Evolutionary conservation across 331 rosid genomes (phyloP).

Genomic region (Telfairia occidentalis): DNA sequence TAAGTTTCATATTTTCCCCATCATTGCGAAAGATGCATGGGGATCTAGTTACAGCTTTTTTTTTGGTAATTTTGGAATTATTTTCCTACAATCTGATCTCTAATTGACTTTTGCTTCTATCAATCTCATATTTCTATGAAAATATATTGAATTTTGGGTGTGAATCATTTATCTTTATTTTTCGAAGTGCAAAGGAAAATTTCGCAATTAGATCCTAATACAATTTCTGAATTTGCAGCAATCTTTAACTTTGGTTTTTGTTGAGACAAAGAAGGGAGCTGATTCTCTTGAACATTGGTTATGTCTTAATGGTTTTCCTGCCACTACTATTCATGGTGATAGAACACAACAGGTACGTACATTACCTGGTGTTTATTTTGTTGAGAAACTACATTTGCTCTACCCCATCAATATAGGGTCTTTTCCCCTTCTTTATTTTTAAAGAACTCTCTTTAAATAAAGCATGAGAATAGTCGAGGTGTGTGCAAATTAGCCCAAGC

Average conservation of each 20-base stretch:
- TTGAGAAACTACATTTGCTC: background rate
- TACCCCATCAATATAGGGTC: background rate
- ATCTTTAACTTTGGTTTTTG: constrained; percentile 84
- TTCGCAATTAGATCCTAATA: background rate
- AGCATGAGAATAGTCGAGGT: no score
- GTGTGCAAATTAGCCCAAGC: no score
- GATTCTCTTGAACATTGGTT: constrained; percentile 87
- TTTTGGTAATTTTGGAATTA: background rate
- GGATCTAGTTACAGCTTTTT: background rate
- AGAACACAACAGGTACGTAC: constrained; percentile 74
- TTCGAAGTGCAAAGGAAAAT: background rate
- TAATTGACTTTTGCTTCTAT: background rate
- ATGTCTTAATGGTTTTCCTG: constrained; percentile 67
- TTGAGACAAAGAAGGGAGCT: constrained; percentile 98
- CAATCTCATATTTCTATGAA: background rate
- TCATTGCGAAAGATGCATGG: background rate
- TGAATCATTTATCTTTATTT: background rate
- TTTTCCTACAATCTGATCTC: background rate
- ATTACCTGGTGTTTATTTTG: constrained; percentile 6
- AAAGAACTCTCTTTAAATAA: background rate
- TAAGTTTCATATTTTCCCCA: constrained; percentile 1
- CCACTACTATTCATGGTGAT: constrained; percentile 92
- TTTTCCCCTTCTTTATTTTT: background rate
- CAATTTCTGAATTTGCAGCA: constrained; percentile 39
- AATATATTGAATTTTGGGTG: background rate